Base-by-base conservation (phyloP, 2,329 filamentous ascomycete genomes). In the Thermoascus crustaceus region DNA sequence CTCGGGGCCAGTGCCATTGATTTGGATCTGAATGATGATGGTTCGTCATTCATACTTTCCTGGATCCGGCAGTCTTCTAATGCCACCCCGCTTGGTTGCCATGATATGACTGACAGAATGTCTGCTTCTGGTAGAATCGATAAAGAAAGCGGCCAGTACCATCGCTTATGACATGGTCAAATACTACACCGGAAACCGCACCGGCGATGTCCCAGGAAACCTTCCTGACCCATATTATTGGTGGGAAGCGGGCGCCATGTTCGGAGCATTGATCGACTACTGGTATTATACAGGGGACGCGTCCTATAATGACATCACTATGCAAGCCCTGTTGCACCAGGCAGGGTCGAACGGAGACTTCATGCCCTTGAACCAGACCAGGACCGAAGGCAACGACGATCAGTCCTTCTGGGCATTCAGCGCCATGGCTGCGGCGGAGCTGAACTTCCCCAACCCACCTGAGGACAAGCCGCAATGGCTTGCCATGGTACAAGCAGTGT, bases 401-500 rank as follows among this genome's bases (percentile, higher is more conserved):
- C 66, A 33, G n/a, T 20, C 18, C 7, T 33, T 33, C 35, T 64
- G 61, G 61, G 61, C 45, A 2, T 53, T 63, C 38, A 48, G 58
- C 7, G 58, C 58, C 23, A 52, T 62, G 49, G 40, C 54, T 18
- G 58, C 58, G 9, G 58, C 58, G 2, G 58, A 62, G 36, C 51
- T 54, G 13, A 55, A 51, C 16, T 55, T 60, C 32, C 55, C 60
- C 6, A 55, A 60, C 35, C 57, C 55, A 10, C 47, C 50, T 2
- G 57, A 59, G 42, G 61, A 55, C 53, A 58, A 50, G 32, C 77
- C 81, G 1, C 75, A 80, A 41, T 93, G 82, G 81, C 67, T 88
- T 7, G 75, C 80, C 7, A 68, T 89, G 19, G 79, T 73, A 1
- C 80, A 85, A 56, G 80, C 78, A 8, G 80, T 85, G 5, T 91